These are phyloP conservation scores for Luvunga scandens DNA, from an alignment of 345 rosid species.

Conservation along the genomic window DNA sequence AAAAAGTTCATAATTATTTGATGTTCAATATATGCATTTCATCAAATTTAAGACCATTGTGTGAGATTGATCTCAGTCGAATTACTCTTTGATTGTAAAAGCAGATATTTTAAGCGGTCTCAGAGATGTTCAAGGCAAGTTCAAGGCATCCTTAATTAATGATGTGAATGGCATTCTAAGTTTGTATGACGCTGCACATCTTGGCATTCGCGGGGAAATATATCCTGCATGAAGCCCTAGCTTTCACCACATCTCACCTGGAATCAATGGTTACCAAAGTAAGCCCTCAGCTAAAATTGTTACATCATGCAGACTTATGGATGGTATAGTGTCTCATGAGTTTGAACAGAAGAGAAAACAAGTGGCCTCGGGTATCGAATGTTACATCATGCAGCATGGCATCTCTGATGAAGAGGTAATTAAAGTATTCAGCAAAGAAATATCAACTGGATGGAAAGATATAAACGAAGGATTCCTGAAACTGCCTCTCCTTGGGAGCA, in stretches of 20 bases:
- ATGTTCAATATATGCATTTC: too few species aligned
- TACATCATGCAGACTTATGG: too few species aligned
- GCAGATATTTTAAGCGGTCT: neutral
- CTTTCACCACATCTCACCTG: constrained; percentile 10
- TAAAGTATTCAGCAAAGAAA: neutral
- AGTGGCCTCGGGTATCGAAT: constrained; percentile 12
- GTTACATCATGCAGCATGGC: constrained; percentile 15
- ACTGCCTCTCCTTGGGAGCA: constrained; percentile 15
- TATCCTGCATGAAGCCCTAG: constrained; percentile 20
- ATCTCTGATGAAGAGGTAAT: neutral
- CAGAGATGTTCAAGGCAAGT: constrained; percentile 11
- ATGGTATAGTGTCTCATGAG: neutral
- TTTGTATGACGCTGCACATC: constrained; percentile 15
- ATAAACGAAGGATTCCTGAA: constrained; percentile 17
- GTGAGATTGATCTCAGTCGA: neutral
- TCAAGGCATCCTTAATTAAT: neutral
- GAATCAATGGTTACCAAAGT: neutral
- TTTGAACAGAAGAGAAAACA: constrained; percentile 26
- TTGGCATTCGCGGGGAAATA: constrained; percentile 12
- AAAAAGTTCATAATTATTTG: too few species aligned
- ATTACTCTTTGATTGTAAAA: too few species aligned
- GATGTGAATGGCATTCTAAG: constrained; percentile 20
- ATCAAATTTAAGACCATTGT: neutral
- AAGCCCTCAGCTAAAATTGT: neutral
- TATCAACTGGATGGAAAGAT: constrained; percentile 25